These are phyloP conservation scores for Fusarium torreyae DNA, from an alignment of 2,329 filamentous ascomycete genomes.

Conservation along the genomic window DNA sequence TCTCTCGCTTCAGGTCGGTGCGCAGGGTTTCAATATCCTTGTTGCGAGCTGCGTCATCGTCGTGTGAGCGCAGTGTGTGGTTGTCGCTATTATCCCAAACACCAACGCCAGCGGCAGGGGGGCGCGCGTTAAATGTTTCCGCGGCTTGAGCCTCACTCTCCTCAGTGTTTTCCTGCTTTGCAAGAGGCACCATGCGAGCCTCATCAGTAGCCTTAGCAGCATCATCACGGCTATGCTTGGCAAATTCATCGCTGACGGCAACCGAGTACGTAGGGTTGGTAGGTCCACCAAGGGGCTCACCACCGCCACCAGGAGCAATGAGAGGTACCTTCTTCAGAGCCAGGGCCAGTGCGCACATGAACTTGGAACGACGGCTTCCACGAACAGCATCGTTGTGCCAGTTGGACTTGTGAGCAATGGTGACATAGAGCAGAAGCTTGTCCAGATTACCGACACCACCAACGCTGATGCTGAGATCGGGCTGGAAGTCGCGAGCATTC, in stretches of 20 bases:
- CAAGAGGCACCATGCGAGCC: slow-evolving; percentile 73
- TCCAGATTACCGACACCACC: slow-evolving; percentile 86
- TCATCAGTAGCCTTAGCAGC: slow-evolving; percentile 74
- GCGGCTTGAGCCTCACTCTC: slow-evolving; percentile 62
- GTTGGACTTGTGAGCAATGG: slow-evolving; percentile 93
- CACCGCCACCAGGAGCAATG: slow-evolving; percentile 82
- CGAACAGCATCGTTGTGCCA: slow-evolving; percentile 91
- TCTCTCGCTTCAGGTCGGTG: slow-evolving; percentile 59
- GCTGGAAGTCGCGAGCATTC: slow-evolving; percentile 92
- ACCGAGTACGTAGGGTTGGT: slow-evolving; percentile 88
- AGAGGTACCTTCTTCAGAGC: slow-evolving; percentile 92
- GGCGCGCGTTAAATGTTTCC: slow-evolving; percentile 61
- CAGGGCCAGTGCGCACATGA: slow-evolving; percentile 92
- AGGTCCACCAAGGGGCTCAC: slow-evolving; percentile 72
- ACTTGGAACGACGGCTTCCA: slow-evolving; percentile 88
- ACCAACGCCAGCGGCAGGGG: slow-evolving; percentile 46
- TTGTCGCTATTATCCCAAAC: slow-evolving; percentile 48
- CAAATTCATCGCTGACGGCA: slow-evolving; percentile 77
- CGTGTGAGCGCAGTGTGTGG: slow-evolving; percentile 46
- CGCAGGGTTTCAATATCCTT: slow-evolving; percentile 59
- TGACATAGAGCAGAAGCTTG: slow-evolving; percentile 86
- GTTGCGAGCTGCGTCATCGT: slow-evolving; percentile 55
- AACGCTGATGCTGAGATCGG: slow-evolving; percentile 84
- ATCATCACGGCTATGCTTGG: slow-evolving; percentile 73
- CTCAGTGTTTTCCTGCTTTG: slow-evolving; percentile 49